Percentiles rank a stretch among this genome's conserved stretches.
phyloP scores from a whole-genome alignment of 2,329 filamentous ascomycete species.

The Furcasterigmium furcatum region DNA sequence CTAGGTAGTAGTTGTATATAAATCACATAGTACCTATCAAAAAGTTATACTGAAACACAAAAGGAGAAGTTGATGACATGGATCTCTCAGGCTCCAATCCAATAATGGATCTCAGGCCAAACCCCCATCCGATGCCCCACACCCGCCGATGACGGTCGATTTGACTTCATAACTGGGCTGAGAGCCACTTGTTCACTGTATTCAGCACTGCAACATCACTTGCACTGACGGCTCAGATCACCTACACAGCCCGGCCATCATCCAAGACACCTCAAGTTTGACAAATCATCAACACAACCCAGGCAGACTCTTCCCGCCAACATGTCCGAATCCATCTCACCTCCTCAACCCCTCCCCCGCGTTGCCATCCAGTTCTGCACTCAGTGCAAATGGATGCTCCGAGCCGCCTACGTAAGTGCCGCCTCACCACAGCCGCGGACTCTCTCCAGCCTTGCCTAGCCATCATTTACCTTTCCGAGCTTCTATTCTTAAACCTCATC shows the following conservation, averaged over 20 bases:
- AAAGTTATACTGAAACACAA: no score
- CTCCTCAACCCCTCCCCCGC: slow-evolving; percentile 54
- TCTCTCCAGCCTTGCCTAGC: background rate
- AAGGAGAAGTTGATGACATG: no score
- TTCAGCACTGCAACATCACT: background rate
- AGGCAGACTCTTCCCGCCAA: no score
- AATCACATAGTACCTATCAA: no score
- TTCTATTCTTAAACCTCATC: background rate
- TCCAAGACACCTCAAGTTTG: background rate
- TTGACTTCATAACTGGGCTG: no score
- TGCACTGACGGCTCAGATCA: background rate
- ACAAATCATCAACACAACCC: background rate
- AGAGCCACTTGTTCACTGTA: no score
- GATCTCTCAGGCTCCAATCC: no score
- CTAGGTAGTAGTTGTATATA: no score
- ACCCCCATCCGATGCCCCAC: no score
- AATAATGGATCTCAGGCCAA: no score
- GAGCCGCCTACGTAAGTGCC: slow-evolving; percentile 74
- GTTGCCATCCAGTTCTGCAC: slow-evolving; percentile 91
- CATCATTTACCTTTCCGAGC: slow-evolving; percentile 1
- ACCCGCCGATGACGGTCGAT: no score
- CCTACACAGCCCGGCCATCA: background rate
- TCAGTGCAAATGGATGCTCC: slow-evolving; percentile 88
- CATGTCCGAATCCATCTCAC: background rate
- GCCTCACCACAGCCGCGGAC: background rate